A percentile compares a stretch with the other conserved stretches of the same genome.
Evolutionary conservation across 73 alveolate genomes (phyloP).

Genomic region (Blepharisma japonicum): DNA sequence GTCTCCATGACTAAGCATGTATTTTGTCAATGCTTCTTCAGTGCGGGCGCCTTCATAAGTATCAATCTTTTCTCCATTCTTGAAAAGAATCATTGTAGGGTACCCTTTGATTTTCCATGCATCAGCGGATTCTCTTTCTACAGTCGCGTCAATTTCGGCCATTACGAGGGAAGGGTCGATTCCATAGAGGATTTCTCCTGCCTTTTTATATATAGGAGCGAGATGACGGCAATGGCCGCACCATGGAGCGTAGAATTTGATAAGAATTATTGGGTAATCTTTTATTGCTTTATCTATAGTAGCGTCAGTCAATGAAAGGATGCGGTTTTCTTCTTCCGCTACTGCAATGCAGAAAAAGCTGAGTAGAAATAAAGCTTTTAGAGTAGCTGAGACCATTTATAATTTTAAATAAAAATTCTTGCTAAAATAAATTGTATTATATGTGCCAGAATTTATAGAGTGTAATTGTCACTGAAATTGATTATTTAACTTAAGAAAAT

Average conservation of each 20-base stretch:
- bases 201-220: background rate
- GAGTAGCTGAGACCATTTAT: no score
- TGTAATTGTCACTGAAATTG: no score
- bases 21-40: background rate
- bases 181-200: background rate
- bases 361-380: no score
- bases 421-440: no score
- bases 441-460: no score
- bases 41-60: background rate
- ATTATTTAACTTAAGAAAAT: no score
- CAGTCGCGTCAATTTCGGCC: background rate
- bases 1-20: no score
- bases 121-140: background rate
- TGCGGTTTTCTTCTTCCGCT: no score
- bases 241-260: slow-evolving; percentile 46
- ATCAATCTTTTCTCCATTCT: background rate
- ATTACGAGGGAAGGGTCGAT: background rate
- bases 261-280: slow-evolving; percentile 2
- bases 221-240: slow-evolving; percentile 11
- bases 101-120: slow-evolving; percentile 20
- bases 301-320: background rate
- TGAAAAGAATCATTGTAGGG: background rate
- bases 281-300: background rate
- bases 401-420: no score
- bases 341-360: no score